Evolutionary conservation across 306 rosid species (phyloP), one percentile per base, ranked within the genome.

Genomic region (Cyamopsis tetragonoloba): DNA sequence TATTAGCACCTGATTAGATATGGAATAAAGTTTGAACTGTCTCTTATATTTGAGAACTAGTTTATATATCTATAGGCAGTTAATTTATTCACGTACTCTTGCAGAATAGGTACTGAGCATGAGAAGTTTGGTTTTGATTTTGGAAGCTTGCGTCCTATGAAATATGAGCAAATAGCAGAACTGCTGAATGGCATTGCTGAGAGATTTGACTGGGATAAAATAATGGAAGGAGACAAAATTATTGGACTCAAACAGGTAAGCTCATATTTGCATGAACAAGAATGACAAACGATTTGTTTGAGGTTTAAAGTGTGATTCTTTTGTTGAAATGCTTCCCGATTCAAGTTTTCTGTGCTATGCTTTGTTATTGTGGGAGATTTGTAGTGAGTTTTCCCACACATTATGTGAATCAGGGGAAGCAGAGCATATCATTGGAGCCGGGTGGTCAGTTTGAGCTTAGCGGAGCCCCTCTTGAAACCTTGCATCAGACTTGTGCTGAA

Each of bases 401-500:
- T 37, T 38, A 19, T 70, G 71, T 83, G 81, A 66, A 63, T 77
- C 88, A 90, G 99, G 97, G 99, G 18, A 88, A 86, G 85, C 97
- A 95, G 78, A 88, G 95, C 84, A 90, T 95, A 77, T 95, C 99
- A 38, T 73, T 95, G 76, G 99, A 95, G 84, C 99, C 97, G 43
- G 99, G 99, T 7, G 99, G 97, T 80, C 97, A 95, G 77, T 90
- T 95, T 88, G 99, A 95, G 83, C 96, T 95, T 51, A 95, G 99
- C 72, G 97, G 99, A 22, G 99, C 99, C 37, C 99, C 99, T 62
- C 84, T 95, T 75, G 97, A 90, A 80, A 95, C 97, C 17, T 82
- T 95, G 85, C 99, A 95, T 84, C 99, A 90, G 73, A 95, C 99
- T 62, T 95, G 97, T 75, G 97, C 99, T 18, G 97, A 95, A 87